phyloP scores from a whole-genome alignment of 129 eudicot species.

The Lonicera japonica region DNA sequence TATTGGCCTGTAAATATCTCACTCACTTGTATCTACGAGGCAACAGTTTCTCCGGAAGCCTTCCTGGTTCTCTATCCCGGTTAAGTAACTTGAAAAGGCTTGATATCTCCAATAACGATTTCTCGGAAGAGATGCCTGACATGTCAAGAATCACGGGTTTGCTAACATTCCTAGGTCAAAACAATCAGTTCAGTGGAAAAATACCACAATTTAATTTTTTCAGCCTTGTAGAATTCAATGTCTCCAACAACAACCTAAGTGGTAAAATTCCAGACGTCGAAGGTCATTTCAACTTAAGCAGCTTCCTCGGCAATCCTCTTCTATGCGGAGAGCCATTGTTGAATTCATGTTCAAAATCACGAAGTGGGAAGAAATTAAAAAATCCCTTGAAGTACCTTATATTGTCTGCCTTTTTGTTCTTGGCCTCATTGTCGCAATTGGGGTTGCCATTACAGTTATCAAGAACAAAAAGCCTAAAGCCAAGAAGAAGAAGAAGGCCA shows the following conservation, averaged over 20 bases:
- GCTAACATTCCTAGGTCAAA: conserved; percentile 39
- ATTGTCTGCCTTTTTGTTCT: conserved; percentile 39
- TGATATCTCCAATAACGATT: conserved; percentile 42
- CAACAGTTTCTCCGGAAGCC: conserved; percentile 43
- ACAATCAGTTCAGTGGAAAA: conserved; percentile 44
- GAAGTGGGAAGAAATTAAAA: conserved; percentile 9
- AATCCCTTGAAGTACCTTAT: conserved; percentile 22
- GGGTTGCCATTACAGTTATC: conserved; percentile 30
- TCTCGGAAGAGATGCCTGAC: conserved; percentile 53
- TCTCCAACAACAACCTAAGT: conserved; percentile 48
- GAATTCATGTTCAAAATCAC: conserved; percentile 28
- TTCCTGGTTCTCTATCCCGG: conserved; percentile 39
- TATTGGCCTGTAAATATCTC: conserved; percentile 45
- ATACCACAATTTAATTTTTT: conserved; percentile 36
- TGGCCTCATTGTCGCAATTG: conserved; percentile 28
- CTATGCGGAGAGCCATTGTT: conserved; percentile 50
- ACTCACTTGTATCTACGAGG: conserved; percentile 46
- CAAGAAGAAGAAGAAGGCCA: conserved; percentile 19
- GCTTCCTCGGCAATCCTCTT: conserved; percentile 48
- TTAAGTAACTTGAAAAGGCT: conserved; percentile 45
- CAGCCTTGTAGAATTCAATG: conserved; percentile 42
- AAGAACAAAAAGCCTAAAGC: conserved; percentile 24
- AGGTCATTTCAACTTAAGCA: conserved; percentile 30
- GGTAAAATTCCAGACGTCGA: conserved; percentile 49
- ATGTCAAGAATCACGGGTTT: conserved; percentile 55